Percentiles rank a stretch among this genome's conserved stretches.
Conservation (phyloP, 2,329 filamentous ascomycete genomes). For the Fusarium palustre region DNA sequence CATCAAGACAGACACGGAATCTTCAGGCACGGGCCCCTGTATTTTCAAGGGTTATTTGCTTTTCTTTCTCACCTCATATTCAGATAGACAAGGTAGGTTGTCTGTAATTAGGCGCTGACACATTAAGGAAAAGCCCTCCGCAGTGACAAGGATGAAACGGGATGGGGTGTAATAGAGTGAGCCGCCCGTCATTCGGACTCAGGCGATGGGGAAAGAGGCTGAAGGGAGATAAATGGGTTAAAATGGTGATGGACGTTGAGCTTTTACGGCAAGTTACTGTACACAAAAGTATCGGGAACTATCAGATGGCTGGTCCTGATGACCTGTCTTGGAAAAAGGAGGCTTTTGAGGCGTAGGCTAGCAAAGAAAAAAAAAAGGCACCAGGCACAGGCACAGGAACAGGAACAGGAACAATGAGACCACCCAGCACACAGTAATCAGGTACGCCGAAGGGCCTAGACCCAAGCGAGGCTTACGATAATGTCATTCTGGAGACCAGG, state of each 20-base stretch:
- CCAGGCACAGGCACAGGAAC: conserved; percentile 37
- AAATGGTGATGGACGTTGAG: conserved; percentile 9
- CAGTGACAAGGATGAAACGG: conserved; percentile 14
- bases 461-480: conserved; percentile 16
- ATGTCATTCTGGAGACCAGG: neutral
- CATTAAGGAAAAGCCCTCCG: conserved; percentile 12
- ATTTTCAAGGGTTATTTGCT: conserved; percentile 24
- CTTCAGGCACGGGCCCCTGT: conserved; percentile 29
- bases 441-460: conserved; percentile 21
- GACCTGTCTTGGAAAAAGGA: conserved; percentile 24
- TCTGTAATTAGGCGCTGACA: conserved; percentile 22
- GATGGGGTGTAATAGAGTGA: conserved; percentile 7
- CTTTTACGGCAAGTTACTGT: conserved; percentile 3
- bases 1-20: conserved; percentile 1
- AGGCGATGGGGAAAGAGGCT: conserved; percentile 5
- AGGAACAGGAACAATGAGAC: no score
- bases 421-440: neutral
- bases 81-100: neutral
- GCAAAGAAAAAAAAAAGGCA: conserved; percentile 30
- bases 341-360: conserved; percentile 26
- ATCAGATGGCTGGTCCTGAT: conserved; percentile 27
- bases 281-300: conserved; percentile 27
- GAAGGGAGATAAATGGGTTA: conserved; percentile 18
- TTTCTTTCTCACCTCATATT: conserved; percentile 12
- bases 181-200: conserved; percentile 18